Percentiles rank a stretch among this genome's conserved stretches.
Conservation (phyloP, 345 rosid species). For the Eutrema heterophyllum region DNA sequence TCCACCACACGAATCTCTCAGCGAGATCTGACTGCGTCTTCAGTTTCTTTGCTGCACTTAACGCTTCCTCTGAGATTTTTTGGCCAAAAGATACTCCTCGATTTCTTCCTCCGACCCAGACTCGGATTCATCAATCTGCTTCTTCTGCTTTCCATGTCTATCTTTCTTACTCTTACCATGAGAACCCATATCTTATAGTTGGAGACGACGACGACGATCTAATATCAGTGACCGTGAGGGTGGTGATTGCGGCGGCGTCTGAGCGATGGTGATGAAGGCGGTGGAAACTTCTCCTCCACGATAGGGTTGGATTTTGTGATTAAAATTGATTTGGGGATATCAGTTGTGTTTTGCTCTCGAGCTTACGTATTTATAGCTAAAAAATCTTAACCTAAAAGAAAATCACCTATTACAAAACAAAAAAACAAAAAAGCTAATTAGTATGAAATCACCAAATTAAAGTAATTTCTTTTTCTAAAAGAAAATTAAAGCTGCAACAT, state of each 20-base stretch:
- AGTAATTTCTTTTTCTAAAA: too few species aligned
- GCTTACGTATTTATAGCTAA: too few species aligned
- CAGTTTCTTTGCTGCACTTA: neutral
- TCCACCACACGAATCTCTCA: conserved; percentile 79
- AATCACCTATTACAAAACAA: too few species aligned
- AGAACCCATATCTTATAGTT: neutral
- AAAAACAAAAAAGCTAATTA: too few species aligned
- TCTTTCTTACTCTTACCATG: too few species aligned
- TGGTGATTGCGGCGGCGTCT: neutral
- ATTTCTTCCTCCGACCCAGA: conserved; percentile 10
- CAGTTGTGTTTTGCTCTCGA: too few species aligned
- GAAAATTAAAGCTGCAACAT: too few species aligned
- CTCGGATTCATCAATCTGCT: conserved; percentile 28
- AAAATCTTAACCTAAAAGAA: too few species aligned
- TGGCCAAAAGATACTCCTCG: neutral
- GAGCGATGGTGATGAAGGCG: neutral
- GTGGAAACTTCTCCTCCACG: neutral
- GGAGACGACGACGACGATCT: neutral
- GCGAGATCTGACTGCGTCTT: neutral
- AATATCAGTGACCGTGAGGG: neutral
- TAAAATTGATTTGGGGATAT: too few species aligned
- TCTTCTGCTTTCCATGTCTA: conserved; percentile 1
- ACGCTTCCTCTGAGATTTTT: neutral
- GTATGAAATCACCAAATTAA: too few species aligned
- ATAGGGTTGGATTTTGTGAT: neutral